These are phyloP conservation scores for Papiliotrema nemorosa DNA, from an alignment of 1,284 basidiomycete genomes.

Conservation along the genomic window DNA sequence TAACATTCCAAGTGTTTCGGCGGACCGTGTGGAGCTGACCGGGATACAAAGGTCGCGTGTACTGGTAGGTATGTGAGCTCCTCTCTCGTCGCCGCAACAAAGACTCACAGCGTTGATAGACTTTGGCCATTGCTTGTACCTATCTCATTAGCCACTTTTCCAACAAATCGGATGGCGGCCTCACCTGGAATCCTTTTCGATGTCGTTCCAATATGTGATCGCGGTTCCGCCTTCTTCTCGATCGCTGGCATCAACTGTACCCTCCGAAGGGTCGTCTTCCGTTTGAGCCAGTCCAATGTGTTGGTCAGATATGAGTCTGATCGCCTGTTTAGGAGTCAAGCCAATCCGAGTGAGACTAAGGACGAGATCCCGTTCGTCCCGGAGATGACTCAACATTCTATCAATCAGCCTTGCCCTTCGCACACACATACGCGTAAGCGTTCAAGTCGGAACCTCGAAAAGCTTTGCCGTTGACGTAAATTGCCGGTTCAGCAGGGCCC, in stretches of 20 bases:
- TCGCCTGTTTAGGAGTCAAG: conserved; percentile 61
- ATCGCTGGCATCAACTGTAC: conserved; percentile 82
- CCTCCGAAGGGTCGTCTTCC: conserved; percentile 60
- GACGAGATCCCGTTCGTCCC: conserved; percentile 69
- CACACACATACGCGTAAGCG: conserved; percentile 58
- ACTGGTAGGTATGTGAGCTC: conserved; percentile 17
- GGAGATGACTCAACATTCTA: conserved; percentile 66
- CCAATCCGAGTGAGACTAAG: conserved; percentile 61
- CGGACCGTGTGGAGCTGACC: conserved; percentile 70
- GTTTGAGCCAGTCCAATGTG: conserved; percentile 56
- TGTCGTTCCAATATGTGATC: conserved; percentile 83
- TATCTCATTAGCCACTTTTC: conserved; percentile 9
- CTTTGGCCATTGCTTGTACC: conserved; percentile 37
- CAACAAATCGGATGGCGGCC: background rate
- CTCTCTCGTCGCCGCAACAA: background rate
- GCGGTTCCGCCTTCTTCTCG: conserved; percentile 69
- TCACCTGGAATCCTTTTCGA: conserved; percentile 74
- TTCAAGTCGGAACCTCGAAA: conserved; percentile 65
- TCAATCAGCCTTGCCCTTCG: conserved; percentile 9
- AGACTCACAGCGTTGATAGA: conserved; percentile 26
- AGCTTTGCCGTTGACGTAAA: conserved; percentile 75
- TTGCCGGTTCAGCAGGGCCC: conserved; percentile 27
- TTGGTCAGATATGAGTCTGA: conserved; percentile 67
- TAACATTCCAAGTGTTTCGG: conserved; percentile 74
- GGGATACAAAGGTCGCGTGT: conserved; percentile 49